Evolutionary conservation across 768 basidiomycete genomes (phyloP).

Genomic region (Boletus subcaerulescens): DNA sequence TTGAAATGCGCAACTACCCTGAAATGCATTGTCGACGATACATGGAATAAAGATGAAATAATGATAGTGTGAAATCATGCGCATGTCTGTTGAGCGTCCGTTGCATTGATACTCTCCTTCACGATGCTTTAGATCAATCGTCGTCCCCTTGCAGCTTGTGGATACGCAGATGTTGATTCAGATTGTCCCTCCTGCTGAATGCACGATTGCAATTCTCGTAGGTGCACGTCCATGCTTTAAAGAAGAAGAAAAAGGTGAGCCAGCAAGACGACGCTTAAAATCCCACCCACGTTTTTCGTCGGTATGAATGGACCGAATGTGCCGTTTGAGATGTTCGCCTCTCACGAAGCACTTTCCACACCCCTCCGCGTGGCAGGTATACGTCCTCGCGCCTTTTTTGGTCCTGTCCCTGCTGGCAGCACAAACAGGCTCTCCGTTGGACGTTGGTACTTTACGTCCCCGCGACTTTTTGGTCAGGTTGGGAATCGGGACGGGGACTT

Average conservation of each 20-base stretch:
- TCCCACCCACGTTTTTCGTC: conserved; percentile 74
- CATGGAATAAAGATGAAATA: conserved; percentile 20
- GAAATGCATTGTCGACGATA: conserved; percentile 7
- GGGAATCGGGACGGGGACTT: conserved; percentile 44
- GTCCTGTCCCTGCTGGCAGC: conserved; percentile 31
- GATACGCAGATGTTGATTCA: conserved; percentile 69
- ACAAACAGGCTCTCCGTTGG: conserved; percentile 20
- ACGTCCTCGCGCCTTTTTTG: conserved; percentile 42
- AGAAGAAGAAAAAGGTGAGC: neutral
- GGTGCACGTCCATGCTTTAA: conserved; percentile 41
- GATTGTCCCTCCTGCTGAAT: conserved; percentile 75
- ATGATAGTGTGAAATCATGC: conserved; percentile 8
- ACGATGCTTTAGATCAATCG: conserved; percentile 2
- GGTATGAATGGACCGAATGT: conserved; percentile 78
- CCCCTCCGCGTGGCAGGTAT: conserved; percentile 63
- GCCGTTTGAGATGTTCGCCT: conserved; percentile 79
- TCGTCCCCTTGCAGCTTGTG: conserved; percentile 37
- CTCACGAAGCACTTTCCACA: conserved; percentile 81
- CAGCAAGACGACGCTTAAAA: neutral
- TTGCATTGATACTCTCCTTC: neutral
- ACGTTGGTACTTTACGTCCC: conserved; percentile 48
- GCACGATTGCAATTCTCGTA: conserved; percentile 63
- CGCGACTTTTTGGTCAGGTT: conserved; percentile 49
- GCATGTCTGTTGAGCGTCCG: neutral
- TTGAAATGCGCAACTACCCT: neutral